Conservation (phyloP, 345 rosid genomes). For the Isatis tinctoria region DNA sequence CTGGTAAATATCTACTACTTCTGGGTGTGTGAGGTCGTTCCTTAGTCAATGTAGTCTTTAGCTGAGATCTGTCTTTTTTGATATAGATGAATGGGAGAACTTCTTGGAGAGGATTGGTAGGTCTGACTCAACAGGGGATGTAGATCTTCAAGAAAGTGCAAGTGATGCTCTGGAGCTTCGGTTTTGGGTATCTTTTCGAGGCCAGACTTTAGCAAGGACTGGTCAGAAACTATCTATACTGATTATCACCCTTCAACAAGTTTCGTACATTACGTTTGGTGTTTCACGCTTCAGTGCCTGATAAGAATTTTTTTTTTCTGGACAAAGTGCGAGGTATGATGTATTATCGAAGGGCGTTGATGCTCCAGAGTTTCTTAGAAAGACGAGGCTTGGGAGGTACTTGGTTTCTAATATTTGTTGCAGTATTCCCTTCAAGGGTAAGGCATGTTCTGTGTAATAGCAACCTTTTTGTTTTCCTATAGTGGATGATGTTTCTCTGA, state of each 20-base stretch:
- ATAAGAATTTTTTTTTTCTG: conserved; percentile 20
- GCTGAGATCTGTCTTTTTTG: conserved; percentile 17
- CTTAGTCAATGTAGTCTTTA: background rate
- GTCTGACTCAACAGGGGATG: conserved; percentile 60
- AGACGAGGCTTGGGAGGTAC: conserved; percentile 78
- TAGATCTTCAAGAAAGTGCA: conserved; percentile 67
- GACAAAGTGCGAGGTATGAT: conserved; percentile 97
- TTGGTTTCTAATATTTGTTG: background rate
- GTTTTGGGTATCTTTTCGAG: conserved; percentile 96
- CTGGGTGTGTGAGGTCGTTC: conserved; percentile 1
- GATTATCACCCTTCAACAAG: background rate
- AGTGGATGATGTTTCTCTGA: conserved; percentile 59
- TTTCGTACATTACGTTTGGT: background rate
- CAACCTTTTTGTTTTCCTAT: conserved; percentile 12
- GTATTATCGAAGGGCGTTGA: conserved; percentile 97
- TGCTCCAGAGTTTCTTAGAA: conserved; percentile 93
- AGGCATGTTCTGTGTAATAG: conserved; percentile 23
- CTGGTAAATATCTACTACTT: conserved; percentile 50
- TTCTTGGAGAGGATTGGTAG: conserved; percentile 89
- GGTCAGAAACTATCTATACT: conserved; percentile 44
- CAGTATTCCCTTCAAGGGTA: background rate
- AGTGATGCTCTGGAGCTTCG: conserved; percentile 93
- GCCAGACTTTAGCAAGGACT: conserved; percentile 95
- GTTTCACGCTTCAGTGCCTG: conserved; percentile 13
- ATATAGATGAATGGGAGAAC: conserved; percentile 96